Conservation (phyloP, 805 yeast genomes). For the Spathaspora boniae region DNA sequence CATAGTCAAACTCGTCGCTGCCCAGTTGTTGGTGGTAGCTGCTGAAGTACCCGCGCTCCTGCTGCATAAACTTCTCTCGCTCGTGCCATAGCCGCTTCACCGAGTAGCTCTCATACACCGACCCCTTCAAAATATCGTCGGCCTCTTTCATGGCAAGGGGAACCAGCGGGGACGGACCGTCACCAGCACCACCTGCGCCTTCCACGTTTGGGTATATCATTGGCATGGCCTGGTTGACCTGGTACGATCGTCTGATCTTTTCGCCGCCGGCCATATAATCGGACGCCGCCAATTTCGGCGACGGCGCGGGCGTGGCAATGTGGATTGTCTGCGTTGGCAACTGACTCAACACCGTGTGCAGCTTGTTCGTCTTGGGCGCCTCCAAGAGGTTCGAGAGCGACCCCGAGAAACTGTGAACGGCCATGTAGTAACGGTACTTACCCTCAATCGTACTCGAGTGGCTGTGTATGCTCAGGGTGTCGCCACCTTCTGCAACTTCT, state of each 20-base stretch:
- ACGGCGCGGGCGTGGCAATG: slow-evolving; percentile 85
- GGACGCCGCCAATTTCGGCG: slow-evolving; percentile 57
- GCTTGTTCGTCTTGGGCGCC: slow-evolving; percentile 50
- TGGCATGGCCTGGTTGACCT: slow-evolving; percentile 66
- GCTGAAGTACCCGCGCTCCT: slow-evolving; percentile 56
- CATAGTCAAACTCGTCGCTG: slow-evolving; percentile 25
- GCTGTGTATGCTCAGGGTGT: slow-evolving; percentile 9
- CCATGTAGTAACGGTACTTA: slow-evolving; percentile 32
- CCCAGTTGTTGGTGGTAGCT: too few relatives aligned
- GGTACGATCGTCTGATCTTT: slow-evolving; percentile 53
- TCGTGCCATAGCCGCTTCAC: slow-evolving; percentile 69
- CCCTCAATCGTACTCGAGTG: slow-evolving; percentile 10
- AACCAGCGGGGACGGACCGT: slow-evolving; percentile 19
- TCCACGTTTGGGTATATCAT: slow-evolving; percentile 51
- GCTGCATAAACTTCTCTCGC: slow-evolving; percentile 64
- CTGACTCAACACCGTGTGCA: slow-evolving; percentile 40
- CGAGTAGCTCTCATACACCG: slow-evolving; percentile 65
- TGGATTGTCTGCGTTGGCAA: slow-evolving; percentile 58
- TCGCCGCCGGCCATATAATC: slow-evolving; percentile 46
- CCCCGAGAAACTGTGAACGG: slow-evolving; percentile 41
- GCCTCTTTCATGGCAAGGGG: slow-evolving; percentile 85
- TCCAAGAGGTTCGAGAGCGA: slow-evolving; percentile 60
- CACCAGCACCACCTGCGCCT: slow-evolving; percentile 20
- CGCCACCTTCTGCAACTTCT: neutral
- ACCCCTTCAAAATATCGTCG: slow-evolving; percentile 56